Base-by-base conservation (phyloP, 495 filamentous ascomycete genomes). In the Aspergillus egyptiacus region DNA sequence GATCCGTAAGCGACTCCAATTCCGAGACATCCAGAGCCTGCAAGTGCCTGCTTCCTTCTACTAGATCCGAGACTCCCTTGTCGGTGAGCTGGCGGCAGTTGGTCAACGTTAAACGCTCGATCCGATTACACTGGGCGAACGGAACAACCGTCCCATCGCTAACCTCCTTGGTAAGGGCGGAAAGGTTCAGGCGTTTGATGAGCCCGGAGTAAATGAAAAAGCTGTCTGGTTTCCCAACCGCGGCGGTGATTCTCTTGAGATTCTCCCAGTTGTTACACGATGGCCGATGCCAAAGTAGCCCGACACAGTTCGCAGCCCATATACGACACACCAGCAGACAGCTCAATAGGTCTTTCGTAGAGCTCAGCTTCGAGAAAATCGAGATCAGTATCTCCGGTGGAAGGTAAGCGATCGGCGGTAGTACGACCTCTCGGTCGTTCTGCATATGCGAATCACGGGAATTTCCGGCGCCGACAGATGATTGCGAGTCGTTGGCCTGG, bases 351-450 rank as follows among this genome's bases (percentile, higher is more conserved):
- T 97, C 93, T 4, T 66, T 64, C 2, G 87, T 75, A 24, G 78
- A 81, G 58, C 66, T 79, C 34, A 99, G 80, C 61, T 89, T 93
- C 11, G 86, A 75, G 69, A 99, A 96, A 46, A 96, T 86, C 60
- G 82, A 78, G 54, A 99, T 96, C 43, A 97, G 77, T 37, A 99
- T 84, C 72, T 99, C 94, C 55, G 89, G 88, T 10, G 94, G 94
- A 23, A 99, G 78, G 35, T 83, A 79, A 40, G 85, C 81, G 53
- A 96, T 83, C 33, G 91, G 90, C 15, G 87, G 82, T 14, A 80
- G 55, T 31, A 68, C 62, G 6, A 74, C 58, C 53, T 79, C 79
- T 18, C 66, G 59, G 55, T 82, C 82, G 57, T 77, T 75, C 50
- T 83, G 78, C 50, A 59, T 58, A 23, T 65, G 66, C 64, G 88